Conservation (phyloP, 2,329 filamentous ascomycete species). For the Xylaria sp. region DNA sequence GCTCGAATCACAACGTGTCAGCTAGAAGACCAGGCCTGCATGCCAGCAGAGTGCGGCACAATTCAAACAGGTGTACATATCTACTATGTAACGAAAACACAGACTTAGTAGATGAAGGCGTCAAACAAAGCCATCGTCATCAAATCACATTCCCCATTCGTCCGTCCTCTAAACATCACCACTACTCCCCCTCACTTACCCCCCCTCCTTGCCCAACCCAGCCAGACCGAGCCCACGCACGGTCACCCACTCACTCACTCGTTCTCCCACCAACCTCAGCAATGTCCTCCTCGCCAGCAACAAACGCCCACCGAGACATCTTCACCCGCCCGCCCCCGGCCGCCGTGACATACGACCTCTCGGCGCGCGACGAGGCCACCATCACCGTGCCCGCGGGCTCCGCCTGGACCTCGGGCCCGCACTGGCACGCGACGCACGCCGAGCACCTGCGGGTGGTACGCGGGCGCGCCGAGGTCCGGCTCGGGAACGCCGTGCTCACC, state of each 20-base stretch:
- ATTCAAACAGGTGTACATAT: background rate
- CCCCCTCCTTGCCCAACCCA: no score
- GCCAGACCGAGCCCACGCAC: no score
- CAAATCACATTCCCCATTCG: no score
- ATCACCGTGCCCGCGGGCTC: conserved; percentile 48
- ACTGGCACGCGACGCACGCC: conserved; percentile 52
- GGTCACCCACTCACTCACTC: background rate
- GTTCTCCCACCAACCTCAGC: background rate
- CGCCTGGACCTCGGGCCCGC: conserved; percentile 51
- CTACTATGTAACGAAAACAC: background rate
- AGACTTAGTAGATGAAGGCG: background rate
- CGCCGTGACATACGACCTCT: conserved; percentile 60
- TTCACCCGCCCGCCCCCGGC: conserved; percentile 56
- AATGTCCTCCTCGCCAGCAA: background rate
- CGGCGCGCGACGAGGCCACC: conserved; percentile 40
- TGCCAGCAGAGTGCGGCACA: background rate
- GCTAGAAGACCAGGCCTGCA: background rate
- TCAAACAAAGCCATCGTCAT: no score
- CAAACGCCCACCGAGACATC: no score
- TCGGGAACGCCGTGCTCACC: conserved; percentile 40
- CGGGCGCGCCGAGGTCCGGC: conserved; percentile 22
- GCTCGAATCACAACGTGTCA: conserved; percentile 16
- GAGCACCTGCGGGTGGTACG: conserved; percentile 48
- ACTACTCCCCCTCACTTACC: no score
- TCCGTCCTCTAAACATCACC: no score